Evolutionary conservation across 345 rosid genomes (phyloP), one percentile per base, ranked within the genome.

Genomic region (Sisymbrium irio): DNA sequence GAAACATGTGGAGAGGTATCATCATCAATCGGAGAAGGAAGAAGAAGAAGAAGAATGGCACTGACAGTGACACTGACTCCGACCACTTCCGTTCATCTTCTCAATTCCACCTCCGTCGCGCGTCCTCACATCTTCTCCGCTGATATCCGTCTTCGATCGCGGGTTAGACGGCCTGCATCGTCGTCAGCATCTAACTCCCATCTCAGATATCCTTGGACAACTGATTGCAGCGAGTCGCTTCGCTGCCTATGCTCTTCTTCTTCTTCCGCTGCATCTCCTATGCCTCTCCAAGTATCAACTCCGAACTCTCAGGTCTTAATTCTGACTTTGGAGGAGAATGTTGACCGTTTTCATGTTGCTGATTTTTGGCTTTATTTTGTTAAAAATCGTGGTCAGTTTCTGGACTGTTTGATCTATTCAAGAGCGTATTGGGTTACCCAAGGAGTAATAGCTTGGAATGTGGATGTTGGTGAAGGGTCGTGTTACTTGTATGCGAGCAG

Each of bases 361-460:
- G 22, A 40, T 72, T 55, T 4, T 39, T n/a, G n/a, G n/a, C 3
- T 65, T 12, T n/a, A n/a, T n/a, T n/a, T n/a, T n/a, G n/a, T n/a
- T n/a, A n/a, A 22, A 33, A 74, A 69, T 71, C 79, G 62, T 76
- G 62, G 64, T 77, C 72, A 84, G 84, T 69, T 85, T 78, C 88
- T 80, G 76, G 85, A 82, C 75, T 59, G 78, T 71, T 82, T 89
- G 73, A 27, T 72, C 22, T 81, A 73, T 71, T 88, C 96, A 4
- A 86, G 84, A 74, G 97, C 92, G 14, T 87, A 81, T 67, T 91
- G 97, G 99, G 88, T 87, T 15, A 79, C 81, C 30, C 45, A 83
- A 79, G 69, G 77, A 42, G 56, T 87, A 76, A 88, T 95, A 37
- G 97, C 96, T 4, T 89, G 90, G 97, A 84, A 89, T 86, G 93